Conservation (phyloP, 2,329 filamentous ascomycete species). For the Aspergillus sp. region DNA sequence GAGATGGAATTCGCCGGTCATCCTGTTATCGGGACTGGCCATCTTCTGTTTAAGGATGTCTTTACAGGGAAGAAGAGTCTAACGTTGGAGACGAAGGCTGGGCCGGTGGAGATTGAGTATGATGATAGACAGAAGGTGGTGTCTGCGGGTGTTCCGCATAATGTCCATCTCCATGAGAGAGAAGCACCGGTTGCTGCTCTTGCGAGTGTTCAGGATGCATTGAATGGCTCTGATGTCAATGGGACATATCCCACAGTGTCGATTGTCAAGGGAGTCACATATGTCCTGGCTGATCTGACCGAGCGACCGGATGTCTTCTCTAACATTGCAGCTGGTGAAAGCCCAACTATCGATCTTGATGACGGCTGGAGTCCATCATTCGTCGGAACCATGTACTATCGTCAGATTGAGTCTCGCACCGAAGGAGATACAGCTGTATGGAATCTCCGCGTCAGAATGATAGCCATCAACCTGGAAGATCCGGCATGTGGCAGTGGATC, state of each 20-base stretch:
- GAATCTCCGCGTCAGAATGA: conserved; percentile 24
- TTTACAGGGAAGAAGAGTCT: conserved; percentile 7
- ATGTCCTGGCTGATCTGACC: conserved; percentile 22
- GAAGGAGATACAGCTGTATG: conserved; percentile 13
- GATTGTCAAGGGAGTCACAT: conserved; percentile 67
- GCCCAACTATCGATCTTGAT: conserved; percentile 20
- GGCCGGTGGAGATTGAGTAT: conserved; percentile 39
- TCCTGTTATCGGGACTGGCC: conserved; percentile 50
- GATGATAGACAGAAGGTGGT: conserved; percentile 40
- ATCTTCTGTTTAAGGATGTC: conserved; percentile 32
- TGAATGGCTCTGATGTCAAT: neutral
- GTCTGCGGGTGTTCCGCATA: conserved; percentile 61
- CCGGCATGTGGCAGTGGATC: conserved; percentile 60
- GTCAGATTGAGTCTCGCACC: conserved; percentile 5
- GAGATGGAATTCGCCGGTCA: conserved; percentile 62
- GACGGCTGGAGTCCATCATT: conserved; percentile 23
- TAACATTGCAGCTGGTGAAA: conserved; percentile 12
- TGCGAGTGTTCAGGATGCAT: conserved; percentile 7
- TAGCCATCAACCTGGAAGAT: conserved; percentile 47
- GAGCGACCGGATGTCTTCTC: conserved; percentile 14
- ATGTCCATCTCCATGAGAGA: conserved; percentile 55
- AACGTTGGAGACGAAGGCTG: conserved; percentile 34
- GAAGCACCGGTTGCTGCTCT: conserved; percentile 17
- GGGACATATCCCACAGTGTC: conserved; percentile 47
- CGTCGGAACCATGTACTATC: conserved; percentile 24